phyloP scores from a whole-genome alignment of 2,329 filamentous ascomycete species.

The Neonectria faginata region DNA sequence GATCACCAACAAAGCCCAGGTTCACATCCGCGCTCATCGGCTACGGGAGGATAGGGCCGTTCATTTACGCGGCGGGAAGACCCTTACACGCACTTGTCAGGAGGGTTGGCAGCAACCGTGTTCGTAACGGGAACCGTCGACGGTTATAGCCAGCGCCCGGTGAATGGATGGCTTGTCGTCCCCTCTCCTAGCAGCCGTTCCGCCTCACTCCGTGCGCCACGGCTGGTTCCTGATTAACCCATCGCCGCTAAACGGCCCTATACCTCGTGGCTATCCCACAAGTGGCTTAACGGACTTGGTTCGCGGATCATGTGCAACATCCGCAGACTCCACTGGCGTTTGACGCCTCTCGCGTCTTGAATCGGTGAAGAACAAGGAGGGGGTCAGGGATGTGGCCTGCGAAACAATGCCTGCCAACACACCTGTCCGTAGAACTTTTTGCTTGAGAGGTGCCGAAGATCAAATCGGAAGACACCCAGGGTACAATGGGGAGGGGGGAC shows the following conservation, averaged over 20 bases:
- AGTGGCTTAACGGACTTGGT: slow-evolving; percentile 40
- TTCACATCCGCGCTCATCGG: slow-evolving; percentile 33
- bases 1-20: slow-evolving; percentile 12
- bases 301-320: slow-evolving; percentile 50
- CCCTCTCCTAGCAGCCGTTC: slow-evolving; percentile 10
- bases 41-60: slow-evolving; percentile 15
- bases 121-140: slow-evolving; percentile 7
- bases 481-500: slow-evolving; percentile 17
- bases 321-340: slow-evolving; percentile 47
- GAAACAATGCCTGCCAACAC: slow-evolving; percentile 39
- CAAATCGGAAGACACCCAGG: slow-evolving; percentile 32
- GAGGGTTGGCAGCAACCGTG: slow-evolving; percentile 1
- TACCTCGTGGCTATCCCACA: slow-evolving; percentile 42
- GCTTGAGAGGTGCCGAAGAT: slow-evolving; percentile 35
- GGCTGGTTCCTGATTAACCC: slow-evolving; percentile 24
- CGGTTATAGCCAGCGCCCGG: slow-evolving; percentile 4
- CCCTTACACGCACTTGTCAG: background rate
- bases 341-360: slow-evolving; percentile 46
- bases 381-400: slow-evolving; percentile 13
- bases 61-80: slow-evolving; percentile 16
- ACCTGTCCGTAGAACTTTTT: slow-evolving; percentile 27
- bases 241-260: slow-evolving; percentile 32
- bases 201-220: slow-evolving; percentile 8
- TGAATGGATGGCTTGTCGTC: slow-evolving; percentile 5
- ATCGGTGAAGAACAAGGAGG: slow-evolving; percentile 36